These are phyloP conservation scores for Cryomyces antarcticus DNA, from an alignment of 495 filamentous ascomycete genomes.

Conservation along the genomic window DNA sequence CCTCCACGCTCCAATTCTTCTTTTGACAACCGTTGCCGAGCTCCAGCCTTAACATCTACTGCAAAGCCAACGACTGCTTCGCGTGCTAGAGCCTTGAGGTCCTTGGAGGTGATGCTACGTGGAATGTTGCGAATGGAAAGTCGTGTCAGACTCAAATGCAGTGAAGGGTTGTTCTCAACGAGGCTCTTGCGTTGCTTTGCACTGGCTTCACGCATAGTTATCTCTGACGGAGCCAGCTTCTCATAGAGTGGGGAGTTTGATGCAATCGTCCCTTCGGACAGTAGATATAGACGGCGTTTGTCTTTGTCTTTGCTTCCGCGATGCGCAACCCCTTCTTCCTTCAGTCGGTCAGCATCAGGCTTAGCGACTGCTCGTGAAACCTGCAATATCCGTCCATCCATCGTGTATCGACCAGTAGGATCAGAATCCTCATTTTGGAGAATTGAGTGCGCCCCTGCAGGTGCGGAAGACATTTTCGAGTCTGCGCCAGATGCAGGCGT, in stretches of 20 bases:
- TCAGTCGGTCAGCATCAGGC: conserved; percentile 52
- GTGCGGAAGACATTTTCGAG: background rate
- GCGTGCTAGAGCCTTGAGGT: conserved; percentile 75
- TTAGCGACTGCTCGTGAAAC: conserved; percentile 68
- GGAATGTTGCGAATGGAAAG: conserved; percentile 91
- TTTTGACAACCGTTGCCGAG: conserved; percentile 56
- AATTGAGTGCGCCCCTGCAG: conserved; percentile 35
- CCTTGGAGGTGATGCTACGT: conserved; percentile 62
- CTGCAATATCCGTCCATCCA: conserved; percentile 74
- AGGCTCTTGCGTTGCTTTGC: conserved; percentile 73
- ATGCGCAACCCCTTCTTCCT: conserved; percentile 39
- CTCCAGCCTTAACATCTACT: conserved; percentile 58
- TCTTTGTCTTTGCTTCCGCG: conserved; percentile 59
- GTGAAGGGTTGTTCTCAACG: conserved; percentile 70
- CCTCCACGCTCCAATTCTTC: conserved; percentile 67
- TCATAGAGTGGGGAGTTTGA: conserved; percentile 50
- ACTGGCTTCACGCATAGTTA: conserved; percentile 74
- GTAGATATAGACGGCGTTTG: conserved; percentile 78
- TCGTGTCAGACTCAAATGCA: conserved; percentile 79
- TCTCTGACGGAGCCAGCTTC: conserved; percentile 55
- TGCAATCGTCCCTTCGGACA: conserved; percentile 68
- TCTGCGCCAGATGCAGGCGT: background rate
- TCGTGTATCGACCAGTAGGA: conserved; percentile 58
- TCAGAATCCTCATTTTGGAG: conserved; percentile 67
- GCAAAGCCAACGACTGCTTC: conserved; percentile 86